phyloP scores from a whole-genome alignment of 352 stramenopile species.

The Halophytophthora batemanensis region DNA sequence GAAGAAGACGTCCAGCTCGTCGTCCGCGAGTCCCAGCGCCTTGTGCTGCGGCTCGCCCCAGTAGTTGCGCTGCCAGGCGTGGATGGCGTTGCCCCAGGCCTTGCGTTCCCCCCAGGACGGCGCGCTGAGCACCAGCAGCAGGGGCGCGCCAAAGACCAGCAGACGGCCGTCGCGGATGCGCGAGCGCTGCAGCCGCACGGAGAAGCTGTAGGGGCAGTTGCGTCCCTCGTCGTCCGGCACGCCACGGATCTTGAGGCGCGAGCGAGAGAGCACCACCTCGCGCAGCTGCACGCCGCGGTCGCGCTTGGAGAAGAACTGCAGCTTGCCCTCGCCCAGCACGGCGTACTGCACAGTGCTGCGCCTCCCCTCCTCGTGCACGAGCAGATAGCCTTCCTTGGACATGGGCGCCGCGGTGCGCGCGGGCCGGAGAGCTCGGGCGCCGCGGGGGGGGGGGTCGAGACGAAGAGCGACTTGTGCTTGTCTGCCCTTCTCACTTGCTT shows the following conservation, averaged over 20 bases:
- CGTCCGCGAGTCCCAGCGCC: conserved; percentile 34
- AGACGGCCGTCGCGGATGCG: conserved; percentile 71
- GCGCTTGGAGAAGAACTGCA: conserved; percentile 71
- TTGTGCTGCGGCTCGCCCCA: conserved; percentile 77
- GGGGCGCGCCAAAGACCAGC: conserved; percentile 55
- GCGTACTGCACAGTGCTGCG: conserved; percentile 77
- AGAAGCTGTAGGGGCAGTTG: conserved; percentile 75
- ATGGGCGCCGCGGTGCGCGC: conserved; percentile 22
- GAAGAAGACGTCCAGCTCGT: conserved; percentile 77
- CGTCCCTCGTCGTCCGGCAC: conserved; percentile 68
- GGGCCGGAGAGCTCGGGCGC: too few species aligned
- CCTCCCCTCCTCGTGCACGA: conserved; percentile 63
- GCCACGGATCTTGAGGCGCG: conserved; percentile 75
- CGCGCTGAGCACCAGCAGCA: conserved; percentile 58
- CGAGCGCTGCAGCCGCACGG: conserved; percentile 61
- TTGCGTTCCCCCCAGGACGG: conserved; percentile 77
- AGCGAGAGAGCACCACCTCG: conserved; percentile 65
- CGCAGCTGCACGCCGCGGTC: conserved; percentile 62
- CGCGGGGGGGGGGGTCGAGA: too few species aligned
- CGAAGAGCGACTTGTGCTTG: too few species aligned
- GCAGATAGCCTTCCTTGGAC: conserved; percentile 83
- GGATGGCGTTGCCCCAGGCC: conserved; percentile 84
- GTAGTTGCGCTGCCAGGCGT: conserved; percentile 85
- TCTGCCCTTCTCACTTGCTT: too few species aligned
- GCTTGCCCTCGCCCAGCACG: conserved; percentile 65